Evolutionary conservation across 176 grass and related monocot genomes (phyloP), one percentile per base, ranked within the genome.

Genomic region (Raddia distichophylla): DNA sequence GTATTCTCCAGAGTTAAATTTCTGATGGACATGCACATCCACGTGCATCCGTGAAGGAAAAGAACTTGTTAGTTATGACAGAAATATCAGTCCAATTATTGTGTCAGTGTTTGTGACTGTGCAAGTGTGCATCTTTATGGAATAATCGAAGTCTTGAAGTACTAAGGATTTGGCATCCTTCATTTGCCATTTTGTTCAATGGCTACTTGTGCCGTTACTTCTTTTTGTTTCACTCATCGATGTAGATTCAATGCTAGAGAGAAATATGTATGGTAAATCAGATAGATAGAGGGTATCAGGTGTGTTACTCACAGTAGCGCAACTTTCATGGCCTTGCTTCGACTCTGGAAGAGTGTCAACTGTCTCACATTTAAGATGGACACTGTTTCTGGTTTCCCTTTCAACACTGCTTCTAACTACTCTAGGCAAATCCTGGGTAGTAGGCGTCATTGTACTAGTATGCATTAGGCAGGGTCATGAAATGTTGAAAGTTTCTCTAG

Each of bases 1-100:
- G 69, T 85, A 87, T 60, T 93, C 90, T 80, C 80, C 83, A 83
- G 72, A 54, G 75, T 77, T 85, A 37, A 87, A 78, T 82, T 90
- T 89, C 81, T 86, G 61, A 85, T 73, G 81, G 37, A 71, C 49
- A 47, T 35, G 37, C 51, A 62, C 5, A 17, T 19, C 56, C 84
- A 16, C 52, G 53, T 43, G 33, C 42, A 55, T 16, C 48, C 14
- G 47, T 3, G 61, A 64, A 65, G 57, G 48, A 76, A 76, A 80
- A 57, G 12, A 80, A 75, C 10, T 10, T 49, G 17, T 76, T 89
- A 76, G 56, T 48, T 69, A 62, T 44, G 54, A 68, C 43, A 83
- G 16, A 80, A 84, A 5, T 74, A 56, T 71, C 4, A 27, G 73
- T 32, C 43, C 10, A 14, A 20, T 63, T 83, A 73, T 22, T 64